Percentiles rank a stretch among this genome's conserved stretches.
phyloP scores from a whole-genome alignment of 164 flowering plant genomes.

The Macadamia integrifolia region DNA sequence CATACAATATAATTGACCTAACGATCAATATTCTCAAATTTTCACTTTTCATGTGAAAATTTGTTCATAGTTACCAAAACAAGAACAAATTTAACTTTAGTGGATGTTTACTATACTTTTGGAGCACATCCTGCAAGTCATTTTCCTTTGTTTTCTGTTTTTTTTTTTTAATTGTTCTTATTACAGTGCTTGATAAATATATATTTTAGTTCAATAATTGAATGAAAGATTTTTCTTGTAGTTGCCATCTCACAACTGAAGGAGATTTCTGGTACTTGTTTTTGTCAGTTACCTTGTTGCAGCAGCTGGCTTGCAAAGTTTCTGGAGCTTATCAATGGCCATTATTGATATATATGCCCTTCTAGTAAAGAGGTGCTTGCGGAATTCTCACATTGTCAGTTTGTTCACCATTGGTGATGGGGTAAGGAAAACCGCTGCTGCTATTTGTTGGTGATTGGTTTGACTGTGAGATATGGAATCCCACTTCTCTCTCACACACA shows the following conservation, averaged over 20 bases:
- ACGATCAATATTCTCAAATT: not conserved
- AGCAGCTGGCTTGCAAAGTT: conserved; percentile 62
- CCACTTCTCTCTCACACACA: no score
- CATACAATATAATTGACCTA: not conserved
- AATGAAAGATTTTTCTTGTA: not conserved
- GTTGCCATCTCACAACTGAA: not conserved
- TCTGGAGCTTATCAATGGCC: conserved; percentile 70
- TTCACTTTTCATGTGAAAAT: no score
- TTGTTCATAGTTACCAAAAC: not conserved
- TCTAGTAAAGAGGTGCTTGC: conserved; percentile 59
- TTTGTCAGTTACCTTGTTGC: conserved; percentile 65
- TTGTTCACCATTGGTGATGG: conserved; percentile 73
- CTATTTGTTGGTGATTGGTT: not conserved
- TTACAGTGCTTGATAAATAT: not conserved
- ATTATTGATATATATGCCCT: conserved; percentile 64
- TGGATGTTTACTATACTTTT: not conserved
- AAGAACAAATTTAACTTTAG: no score
- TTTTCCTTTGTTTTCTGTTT: not conserved
- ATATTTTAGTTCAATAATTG: not conserved
- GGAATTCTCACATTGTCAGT: conserved; percentile 35
- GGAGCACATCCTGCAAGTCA: not conserved
- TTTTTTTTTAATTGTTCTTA: not conserved
- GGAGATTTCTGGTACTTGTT: conserved; percentile 5
- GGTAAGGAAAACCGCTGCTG: conserved; percentile 43
- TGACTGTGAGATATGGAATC: not conserved